Evolutionary conservation across 768 basidiomycete genomes (phyloP).

Genomic region (Phanerodontia chrysosporium): DNA sequence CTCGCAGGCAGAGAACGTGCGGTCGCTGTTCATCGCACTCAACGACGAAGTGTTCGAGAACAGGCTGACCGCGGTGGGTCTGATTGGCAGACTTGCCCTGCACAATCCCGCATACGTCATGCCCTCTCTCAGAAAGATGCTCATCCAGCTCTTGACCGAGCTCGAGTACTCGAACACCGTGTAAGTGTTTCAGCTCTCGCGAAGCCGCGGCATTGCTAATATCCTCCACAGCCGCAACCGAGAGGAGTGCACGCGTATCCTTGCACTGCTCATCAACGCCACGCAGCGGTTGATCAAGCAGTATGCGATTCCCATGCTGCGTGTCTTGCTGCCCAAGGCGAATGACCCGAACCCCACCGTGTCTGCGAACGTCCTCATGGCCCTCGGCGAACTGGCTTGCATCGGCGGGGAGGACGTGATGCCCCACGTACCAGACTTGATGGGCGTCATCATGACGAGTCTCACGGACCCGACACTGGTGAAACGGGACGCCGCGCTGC

Average conservation of each 20-base stretch:
- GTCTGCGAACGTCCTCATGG: constrained; percentile 88
- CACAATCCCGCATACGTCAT: constrained; percentile 99
- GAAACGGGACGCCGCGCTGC: constrained; percentile 92
- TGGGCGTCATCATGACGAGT: constrained; percentile 85
- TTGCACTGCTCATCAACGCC: constrained; percentile 86
- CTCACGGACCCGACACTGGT: constrained; percentile 82
- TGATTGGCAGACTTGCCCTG: constrained; percentile 90
- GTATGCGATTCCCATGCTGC: constrained; percentile 92
- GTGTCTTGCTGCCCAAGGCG: constrained; percentile 86
- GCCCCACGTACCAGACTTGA: constrained; percentile 78
- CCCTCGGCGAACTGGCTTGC: constrained; percentile 88
- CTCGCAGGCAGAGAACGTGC: constrained; percentile 97
- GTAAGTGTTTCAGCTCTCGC: constrained; percentile 40
- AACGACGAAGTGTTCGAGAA: constrained; percentile 97
- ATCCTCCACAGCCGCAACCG: constrained; percentile 59
- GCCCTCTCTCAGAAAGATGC: constrained; percentile 90
- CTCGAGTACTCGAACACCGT: constrained; percentile 90
- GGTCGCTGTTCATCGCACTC: constrained; percentile 92
- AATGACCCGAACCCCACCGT: constrained; percentile 82
- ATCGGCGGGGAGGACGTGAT: constrained; percentile 94
- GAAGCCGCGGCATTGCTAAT: constrained; percentile 8
- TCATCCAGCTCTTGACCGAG: constrained; percentile 95
- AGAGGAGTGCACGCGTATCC: constrained; percentile 88
- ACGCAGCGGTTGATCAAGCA: constrained; percentile 94
- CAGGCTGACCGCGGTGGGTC: constrained; percentile 76